Base-by-base conservation (phyloP, 805 yeast genomes). In the Pichia phayaonensis region DNA sequence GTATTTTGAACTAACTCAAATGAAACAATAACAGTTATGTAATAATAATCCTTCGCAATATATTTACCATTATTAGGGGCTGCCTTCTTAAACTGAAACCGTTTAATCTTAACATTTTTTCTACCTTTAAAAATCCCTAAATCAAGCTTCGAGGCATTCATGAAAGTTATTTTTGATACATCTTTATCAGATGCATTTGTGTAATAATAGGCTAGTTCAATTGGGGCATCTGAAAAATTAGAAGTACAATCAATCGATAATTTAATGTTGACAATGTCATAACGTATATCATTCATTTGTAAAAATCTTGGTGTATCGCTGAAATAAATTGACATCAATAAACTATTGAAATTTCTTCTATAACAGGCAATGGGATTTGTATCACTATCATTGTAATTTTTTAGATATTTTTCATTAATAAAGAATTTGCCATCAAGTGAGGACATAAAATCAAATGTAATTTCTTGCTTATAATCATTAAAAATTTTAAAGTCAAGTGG, bases 61-160 rank as follows among this genome's bases (percentile, higher is more conserved):
- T 68, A 61, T 58, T 75, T 76, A 22, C 77, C 77, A 55, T 74
- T 75, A 55, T 76, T 76, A 12, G 80, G 79, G 2, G 81, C 76
- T 21, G 80, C 78, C 55, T 67, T 75, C 45, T 72, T 71, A 61
- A 77, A 76, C 55, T 75, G 79, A 18, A 74, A 62, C 56, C 72
- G 73, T 47, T 67, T 71, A 21, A 75, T 61, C 13, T 42, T 42
- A 21, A 49, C 24, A n/a, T 42, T 24, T 23, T 42, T 46, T 24
- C 39, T 27, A 24, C 49, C 46, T 40, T 42, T 40, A n/a, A 49
- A 45, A 20, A 24, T 23, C 4, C 43, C 49, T 3, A 49, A 29
- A 31, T 41, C 26, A 13, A 48, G 16, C 3, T 8, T 10, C 10
- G 31, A 7, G 23, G n/a, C 31, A 13, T 44, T 16, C 47, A 48